Percentiles rank a stretch among this genome's conserved stretches.
These are phyloP conservation scores for Coemansia sp. DNA, from an alignment of 192 early-diverging fungal species.

Conservation along the genomic window DNA sequence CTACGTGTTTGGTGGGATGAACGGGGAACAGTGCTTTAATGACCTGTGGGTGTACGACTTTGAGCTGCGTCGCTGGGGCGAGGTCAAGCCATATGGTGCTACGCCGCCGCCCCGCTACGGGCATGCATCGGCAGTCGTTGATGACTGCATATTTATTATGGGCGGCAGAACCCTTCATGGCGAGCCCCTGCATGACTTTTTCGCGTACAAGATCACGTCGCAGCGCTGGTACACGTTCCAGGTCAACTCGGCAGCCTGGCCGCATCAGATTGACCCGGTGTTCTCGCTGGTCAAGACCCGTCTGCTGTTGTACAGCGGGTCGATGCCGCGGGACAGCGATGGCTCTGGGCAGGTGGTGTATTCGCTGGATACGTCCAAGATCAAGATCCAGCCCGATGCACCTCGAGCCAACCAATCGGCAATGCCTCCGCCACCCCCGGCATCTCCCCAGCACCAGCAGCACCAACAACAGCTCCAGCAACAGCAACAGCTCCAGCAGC, in stretches of 20 bases:
- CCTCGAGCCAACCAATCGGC: conserved; percentile 10
- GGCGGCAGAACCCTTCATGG: conserved; percentile 43
- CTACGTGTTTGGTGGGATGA: conserved; percentile 53
- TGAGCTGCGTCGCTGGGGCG: conserved; percentile 29
- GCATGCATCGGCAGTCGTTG: conserved; percentile 50
- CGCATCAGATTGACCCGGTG: conserved; percentile 45
- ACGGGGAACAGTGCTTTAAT: conserved; percentile 49
- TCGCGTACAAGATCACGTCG: conserved; percentile 48
- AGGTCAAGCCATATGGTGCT: conserved; percentile 44
- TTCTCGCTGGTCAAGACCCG: conserved; percentile 49
- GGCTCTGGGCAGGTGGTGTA: conserved; percentile 22
- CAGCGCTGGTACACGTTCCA: conserved; percentile 58
- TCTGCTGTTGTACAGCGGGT: conserved; percentile 47
- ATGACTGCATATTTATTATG: conserved; percentile 55
- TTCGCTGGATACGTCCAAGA: conserved; percentile 52
- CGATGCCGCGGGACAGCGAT: conserved; percentile 30
- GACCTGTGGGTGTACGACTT: conserved; percentile 52
- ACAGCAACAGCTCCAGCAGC: not conserved
- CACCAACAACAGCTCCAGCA: no score
- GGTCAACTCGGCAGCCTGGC: conserved; percentile 47
- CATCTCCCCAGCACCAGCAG: not conserved
- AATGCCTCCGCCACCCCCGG: conserved; percentile 8
- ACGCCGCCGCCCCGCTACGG: conserved; percentile 48
- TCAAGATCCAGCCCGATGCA: conserved; percentile 51
- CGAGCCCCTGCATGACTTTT: conserved; percentile 49